phyloP scores from a whole-genome alignment of 2,329 filamentous ascomycete genomes.

The Penicillium carneum region DNA sequence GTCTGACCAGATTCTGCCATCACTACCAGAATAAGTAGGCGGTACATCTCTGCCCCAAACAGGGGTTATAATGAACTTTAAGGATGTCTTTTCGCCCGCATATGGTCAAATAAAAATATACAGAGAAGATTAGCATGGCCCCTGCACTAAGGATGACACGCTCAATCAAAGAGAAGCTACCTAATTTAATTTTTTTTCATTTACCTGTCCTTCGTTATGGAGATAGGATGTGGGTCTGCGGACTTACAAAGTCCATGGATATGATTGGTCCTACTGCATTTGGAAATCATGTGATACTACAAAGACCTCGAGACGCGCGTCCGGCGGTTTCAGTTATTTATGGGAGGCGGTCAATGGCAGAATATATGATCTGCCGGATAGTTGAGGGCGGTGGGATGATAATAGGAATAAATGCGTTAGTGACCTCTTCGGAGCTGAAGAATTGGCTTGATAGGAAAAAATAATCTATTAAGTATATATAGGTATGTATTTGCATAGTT shows the following conservation, averaged over 20 bases:
- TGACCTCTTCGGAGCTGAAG: background rate
- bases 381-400: too few relatives aligned
- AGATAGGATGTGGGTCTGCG: too few relatives aligned
- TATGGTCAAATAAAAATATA: conserved; percentile 72
- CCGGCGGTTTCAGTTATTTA: too few relatives aligned
- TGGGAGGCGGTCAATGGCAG: too few relatives aligned
- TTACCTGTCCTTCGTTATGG: too few relatives aligned
- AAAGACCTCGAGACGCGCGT: too few relatives aligned
- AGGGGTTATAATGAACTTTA: background rate
- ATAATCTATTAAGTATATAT: background rate
- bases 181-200: conserved; percentile 57
- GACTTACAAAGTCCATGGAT: too few relatives aligned
- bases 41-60: background rate
- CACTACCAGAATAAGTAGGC: background rate
- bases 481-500: background rate
- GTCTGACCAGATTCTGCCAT: background rate
- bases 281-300: background rate
- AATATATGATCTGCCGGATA: too few relatives aligned
- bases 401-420: background rate
- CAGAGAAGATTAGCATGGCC: conserved; percentile 84
- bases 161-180: conserved; percentile 78
- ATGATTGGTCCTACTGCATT: too few relatives aligned
- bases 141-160: conserved; percentile 93
- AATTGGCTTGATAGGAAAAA: background rate
- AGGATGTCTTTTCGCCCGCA: conserved; percentile 45